Base-by-base conservation (phyloP, 805 yeast species). In the Candida odintsovae region DNA sequence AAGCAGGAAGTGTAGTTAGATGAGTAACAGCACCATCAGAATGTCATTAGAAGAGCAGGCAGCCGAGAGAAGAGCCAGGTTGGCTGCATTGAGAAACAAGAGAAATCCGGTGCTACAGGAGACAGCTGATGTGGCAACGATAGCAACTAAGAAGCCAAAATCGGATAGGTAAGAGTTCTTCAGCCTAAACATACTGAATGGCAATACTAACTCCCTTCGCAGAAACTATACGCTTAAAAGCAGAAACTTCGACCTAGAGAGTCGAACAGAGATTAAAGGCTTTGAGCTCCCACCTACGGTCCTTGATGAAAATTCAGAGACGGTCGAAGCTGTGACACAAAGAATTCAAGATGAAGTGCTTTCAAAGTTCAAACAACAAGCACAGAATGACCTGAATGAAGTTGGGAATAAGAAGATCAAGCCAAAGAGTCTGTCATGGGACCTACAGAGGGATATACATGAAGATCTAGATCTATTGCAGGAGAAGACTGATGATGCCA, bases 401-500 rank as follows among this genome's bases (percentile, higher is more conserved):
- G 10, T 20, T 11, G 37, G 26, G 19, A 16, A n/a, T 16, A 45
- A 43, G 25, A 38, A 33, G 3, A 41, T 40, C 18, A 53, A 51
- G 33, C 51, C 52, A 9, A 40, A 38, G 36, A 52, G 55, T 42
- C 60, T 57, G 7, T 61, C 65, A 7, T 60, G 64, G 60, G 75
- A 66, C 58, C 54, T 70, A 59, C 68, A 61, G 50, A 54, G 65
- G 16, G 73, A 69, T 47, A 48, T 78, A 9, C 58, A 65, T 29
- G 66, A 63, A 0, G 67, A 69, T 35, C 42, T 75, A 41, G 66
- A 67, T 12, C 52, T 63, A 5, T 52, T 77, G n/a, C 63, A 69
- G 2, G 61, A 63, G 22, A 58, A 65, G 41, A 79, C 83, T 0
- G 70, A 76, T 39, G 60, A 57, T n/a, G 69, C 68, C 1, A 64